Evolutionary conservation across 1,139 yeast genomes (phyloP).

Genomic region (Saccharomyces hybrid): DNA sequence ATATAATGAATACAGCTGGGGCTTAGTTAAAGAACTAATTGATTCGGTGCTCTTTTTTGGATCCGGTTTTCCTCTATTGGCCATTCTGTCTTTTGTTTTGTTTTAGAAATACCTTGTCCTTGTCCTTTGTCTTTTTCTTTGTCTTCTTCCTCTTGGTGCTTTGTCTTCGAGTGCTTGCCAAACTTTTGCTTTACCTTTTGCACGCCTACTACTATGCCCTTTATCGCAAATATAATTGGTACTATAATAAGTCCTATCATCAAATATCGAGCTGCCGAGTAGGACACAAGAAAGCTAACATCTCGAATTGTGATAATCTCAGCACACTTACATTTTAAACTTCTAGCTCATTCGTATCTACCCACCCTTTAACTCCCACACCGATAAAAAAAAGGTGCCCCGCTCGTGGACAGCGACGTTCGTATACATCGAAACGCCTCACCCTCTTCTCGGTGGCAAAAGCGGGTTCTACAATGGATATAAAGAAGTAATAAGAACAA

Average conservation of each 20-base stretch:
- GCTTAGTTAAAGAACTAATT: constrained; percentile 24
- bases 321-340: not conserved
- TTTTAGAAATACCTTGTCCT: not conserved
- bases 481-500: not conserved
- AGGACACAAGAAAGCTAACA: not conserved
- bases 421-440: not conserved
- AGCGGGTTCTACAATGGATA: not conserved
- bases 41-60: constrained; percentile 19
- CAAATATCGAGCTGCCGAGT: not conserved
- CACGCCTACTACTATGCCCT: constrained; percentile 1
- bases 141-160: not conserved
- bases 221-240: not conserved
- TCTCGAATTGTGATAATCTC: not conserved
- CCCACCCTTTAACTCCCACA: not conserved
- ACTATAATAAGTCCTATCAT: not conserved
- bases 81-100: not conserved
- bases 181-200: not conserved
- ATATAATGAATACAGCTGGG: constrained; percentile 28
- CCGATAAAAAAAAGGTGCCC: not conserved
- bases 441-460: not conserved
- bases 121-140: not conserved
- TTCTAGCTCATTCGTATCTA: not conserved
- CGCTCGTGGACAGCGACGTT: not conserved
- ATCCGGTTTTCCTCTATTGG: not conserved
- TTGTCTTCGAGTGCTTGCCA: not conserved